Percentiles rank a stretch among this genome's conserved stretches.
These are phyloP conservation scores for Jaltomata sinuosa DNA, from an alignment of 257 asterid species.

Conservation along the genomic window DNA sequence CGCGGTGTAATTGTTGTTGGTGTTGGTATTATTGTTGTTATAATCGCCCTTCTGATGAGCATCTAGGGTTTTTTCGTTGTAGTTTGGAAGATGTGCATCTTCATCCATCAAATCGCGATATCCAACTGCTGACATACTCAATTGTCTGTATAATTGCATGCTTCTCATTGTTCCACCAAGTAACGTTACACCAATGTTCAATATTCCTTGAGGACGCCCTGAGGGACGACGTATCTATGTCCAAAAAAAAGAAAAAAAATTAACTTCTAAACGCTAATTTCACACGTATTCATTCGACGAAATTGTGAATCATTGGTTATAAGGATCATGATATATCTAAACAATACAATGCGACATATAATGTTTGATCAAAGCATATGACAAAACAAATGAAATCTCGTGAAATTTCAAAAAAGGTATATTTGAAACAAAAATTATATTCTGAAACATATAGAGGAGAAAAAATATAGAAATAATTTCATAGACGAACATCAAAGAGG, in stretches of 20 bases:
- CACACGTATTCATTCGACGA: no score
- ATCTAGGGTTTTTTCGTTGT: neutral
- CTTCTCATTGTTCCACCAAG: slow-evolving; percentile 67
- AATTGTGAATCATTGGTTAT: no score
- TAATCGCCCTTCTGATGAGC: neutral
- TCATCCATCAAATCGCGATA: slow-evolving; percentile 37
- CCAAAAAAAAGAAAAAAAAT: neutral
- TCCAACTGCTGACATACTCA: slow-evolving; percentile 10
- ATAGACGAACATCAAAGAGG: neutral
- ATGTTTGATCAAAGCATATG: no score
- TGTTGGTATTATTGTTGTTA: no score
- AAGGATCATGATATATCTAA: no score
- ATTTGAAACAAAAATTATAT: no score
- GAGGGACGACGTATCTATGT: slow-evolving; percentile 62
- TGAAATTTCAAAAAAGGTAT: no score
- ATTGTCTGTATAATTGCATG: slow-evolving; percentile 54
- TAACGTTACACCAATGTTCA: slow-evolving; percentile 66
- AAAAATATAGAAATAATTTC: neutral
- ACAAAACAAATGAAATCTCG: no score
- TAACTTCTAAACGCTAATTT: no score
- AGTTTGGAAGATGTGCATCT: slow-evolving; percentile 4
- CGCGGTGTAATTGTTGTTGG: neutral
- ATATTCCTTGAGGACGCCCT: slow-evolving; percentile 59
- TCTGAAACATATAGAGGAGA: neutral
- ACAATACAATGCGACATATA: no score